Percentiles rank a stretch among this genome's conserved stretches.
phyloP scores from a whole-genome alignment of 1,284 basidiomycete genomes.

The Wallemia mellicola region DNA sequence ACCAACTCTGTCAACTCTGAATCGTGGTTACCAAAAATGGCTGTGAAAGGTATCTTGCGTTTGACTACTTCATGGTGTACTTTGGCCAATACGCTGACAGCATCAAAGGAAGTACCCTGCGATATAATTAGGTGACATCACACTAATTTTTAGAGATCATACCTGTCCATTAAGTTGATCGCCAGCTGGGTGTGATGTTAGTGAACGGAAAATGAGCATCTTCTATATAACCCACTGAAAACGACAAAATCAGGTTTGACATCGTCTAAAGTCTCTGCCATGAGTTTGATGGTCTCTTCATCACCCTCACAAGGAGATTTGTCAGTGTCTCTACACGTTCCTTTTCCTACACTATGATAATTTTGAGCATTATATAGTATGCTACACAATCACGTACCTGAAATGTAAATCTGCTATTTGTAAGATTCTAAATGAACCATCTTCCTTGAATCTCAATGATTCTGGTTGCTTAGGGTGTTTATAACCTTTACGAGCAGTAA shows the following conservation, averaged over 20 bases:
- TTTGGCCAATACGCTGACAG: neutral
- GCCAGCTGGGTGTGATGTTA: slow-evolving; percentile 29
- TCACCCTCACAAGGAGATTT: slow-evolving; percentile 27
- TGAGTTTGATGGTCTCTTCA: slow-evolving; percentile 35
- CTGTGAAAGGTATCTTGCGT: slow-evolving; percentile 55
- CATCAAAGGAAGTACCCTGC: slow-evolving; percentile 54
- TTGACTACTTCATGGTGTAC: slow-evolving; percentile 31
- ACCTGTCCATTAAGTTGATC: slow-evolving; percentile 64
- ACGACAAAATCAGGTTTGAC: slow-evolving; percentile 75
- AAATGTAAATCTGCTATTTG: slow-evolving; percentile 58
- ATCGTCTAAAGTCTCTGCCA: slow-evolving; percentile 36
- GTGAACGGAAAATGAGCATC: neutral
- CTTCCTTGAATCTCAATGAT: neutral
- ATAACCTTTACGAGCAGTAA: neutral
- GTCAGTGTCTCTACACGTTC: slow-evolving; percentile 34
- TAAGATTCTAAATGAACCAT: neutral
- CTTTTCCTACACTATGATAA: slow-evolving; percentile 38
- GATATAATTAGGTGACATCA: too few species aligned
- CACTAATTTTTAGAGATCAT: too few species aligned
- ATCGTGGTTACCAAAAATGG: slow-evolving; percentile 79
- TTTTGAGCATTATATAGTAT: too few species aligned
- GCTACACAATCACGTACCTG: too few species aligned
- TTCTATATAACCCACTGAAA: slow-evolving; percentile 7
- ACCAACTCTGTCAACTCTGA: slow-evolving; percentile 29
- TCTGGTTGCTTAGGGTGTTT: neutral